Conservation (phyloP, 441 rosid species). For the Jatropha podagrica region DNA sequence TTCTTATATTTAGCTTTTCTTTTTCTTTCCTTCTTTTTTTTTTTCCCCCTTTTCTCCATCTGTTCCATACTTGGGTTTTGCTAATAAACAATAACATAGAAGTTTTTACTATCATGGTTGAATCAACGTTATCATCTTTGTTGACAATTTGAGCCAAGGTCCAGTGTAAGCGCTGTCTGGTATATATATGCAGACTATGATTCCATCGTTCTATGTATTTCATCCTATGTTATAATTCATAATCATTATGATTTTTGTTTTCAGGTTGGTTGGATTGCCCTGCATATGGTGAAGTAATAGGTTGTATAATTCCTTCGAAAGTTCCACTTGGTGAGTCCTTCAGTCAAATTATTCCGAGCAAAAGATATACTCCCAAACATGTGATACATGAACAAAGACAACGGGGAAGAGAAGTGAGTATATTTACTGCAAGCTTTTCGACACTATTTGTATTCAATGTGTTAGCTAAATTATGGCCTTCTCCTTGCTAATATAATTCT, state of each 20-base stretch:
- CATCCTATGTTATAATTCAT: background rate
- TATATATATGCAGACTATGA: background rate
- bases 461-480: background rate
- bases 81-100: background rate
- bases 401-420: conserved; percentile 65
- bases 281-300: conserved; percentile 56
- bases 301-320: conserved; percentile 72
- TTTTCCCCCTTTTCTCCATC: background rate
- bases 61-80: background rate
- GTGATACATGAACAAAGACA: conserved; percentile 65
- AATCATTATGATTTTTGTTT: background rate
- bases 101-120: background rate
- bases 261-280: conserved; percentile 92
- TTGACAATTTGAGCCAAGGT: background rate
- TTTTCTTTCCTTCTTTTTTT: background rate
- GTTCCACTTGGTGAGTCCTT: conserved; percentile 80
- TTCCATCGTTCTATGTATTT: background rate
- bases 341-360: conserved; percentile 67
- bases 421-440: background rate
- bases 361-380: conserved; percentile 82
- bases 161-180: background rate
- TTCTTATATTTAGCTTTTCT: conserved; percentile 1
- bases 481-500: background rate
- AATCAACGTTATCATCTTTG: background rate
- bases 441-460: background rate